Evolutionary conservation across 2,329 filamentous ascomycete genomes (phyloP).

Genomic region (Diaporthe citriasiana): DNA sequence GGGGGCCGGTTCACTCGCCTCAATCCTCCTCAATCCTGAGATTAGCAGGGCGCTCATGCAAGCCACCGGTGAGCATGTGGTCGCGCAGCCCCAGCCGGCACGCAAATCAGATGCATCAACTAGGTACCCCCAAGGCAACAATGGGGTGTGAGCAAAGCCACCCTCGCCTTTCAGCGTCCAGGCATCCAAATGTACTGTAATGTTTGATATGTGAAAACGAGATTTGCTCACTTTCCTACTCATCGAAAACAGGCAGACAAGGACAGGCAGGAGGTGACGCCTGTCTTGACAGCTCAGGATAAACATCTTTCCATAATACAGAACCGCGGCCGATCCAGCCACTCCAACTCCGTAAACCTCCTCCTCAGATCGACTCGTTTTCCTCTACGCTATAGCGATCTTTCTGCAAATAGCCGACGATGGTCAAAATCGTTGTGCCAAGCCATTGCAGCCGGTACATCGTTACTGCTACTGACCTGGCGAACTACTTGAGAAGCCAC

Average conservation of each 20-base stretch:
- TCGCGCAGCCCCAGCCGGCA: not conserved
- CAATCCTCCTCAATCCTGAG: not conserved
- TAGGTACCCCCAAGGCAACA: not conserved
- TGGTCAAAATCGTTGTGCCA: conserved; percentile 38
- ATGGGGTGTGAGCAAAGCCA: not conserved
- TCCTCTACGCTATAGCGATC: not conserved
- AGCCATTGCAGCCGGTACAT: conserved; percentile 37
- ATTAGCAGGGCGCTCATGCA: not conserved
- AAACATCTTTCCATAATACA: not conserved
- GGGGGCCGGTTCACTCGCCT: not conserved
- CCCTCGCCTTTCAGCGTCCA: not conserved
- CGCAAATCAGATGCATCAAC: not conserved
- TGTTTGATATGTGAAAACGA: not conserved
- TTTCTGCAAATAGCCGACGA: not conserved
- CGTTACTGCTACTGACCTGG: conserved; percentile 25
- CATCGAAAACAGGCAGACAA: not conserved
- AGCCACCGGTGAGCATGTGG: conserved; percentile 13
- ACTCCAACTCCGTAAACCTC: not conserved
- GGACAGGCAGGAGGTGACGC: not conserved
- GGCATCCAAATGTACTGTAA: not conserved
- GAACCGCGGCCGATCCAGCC: not conserved
- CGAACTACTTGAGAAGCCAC: conserved; percentile 23
- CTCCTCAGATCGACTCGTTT: no score
- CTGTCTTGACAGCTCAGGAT: no score
- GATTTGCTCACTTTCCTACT: not conserved